Base-by-base conservation (phyloP, 2,329 filamentous ascomycete species). In the Phialemoniopsis sp. region DNA sequence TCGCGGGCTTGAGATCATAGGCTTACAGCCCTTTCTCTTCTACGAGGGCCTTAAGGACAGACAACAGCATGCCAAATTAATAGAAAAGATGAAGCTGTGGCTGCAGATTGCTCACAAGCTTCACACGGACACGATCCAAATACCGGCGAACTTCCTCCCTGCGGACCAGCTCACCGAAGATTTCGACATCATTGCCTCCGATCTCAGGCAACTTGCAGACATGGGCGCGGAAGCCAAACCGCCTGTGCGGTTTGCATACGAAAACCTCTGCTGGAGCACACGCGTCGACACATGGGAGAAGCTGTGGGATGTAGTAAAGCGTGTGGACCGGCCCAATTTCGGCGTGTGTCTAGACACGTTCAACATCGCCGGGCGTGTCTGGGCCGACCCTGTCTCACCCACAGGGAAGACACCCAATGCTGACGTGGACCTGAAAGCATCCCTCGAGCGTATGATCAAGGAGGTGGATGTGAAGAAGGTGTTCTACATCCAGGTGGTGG, bases 301-400 rank as follows among this genome's bases (percentile, higher is more conserved):
- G 13, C 65, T 64, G 29, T 82, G 74, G 70, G 65, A 71, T 3
- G 62, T 80, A 8, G 72, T 81, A 1, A 51, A 66, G 42, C 54
- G 52, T 3, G 77, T 81, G 17, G 64, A 79, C 48, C 53, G 75
- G 8, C 52, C 66, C 0, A 82, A 82, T 48, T 80, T 82, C 45
- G 77, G 77, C 2, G 60, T 80, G 31, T 80, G 76, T 50, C 59
- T 82, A 14, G 78, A 82, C 50, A 79, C 74, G 1, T 82, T 79
- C 59, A 79, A 82, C 52, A 75, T 82, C 36, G 68, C 76, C 2
- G 77, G 69, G 3, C 54, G 72, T 3, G 68, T 78, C 19, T 82
- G 70, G 47, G 78, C 73, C 0, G 76, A 82, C 46, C 78, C 77
- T 0, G 59, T 68, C 0, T 52, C 64, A 1, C 44, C 56, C 1